Evolutionary conservation across 768 basidiomycete species (phyloP).

Genomic region (Lactarius indigo): DNA sequence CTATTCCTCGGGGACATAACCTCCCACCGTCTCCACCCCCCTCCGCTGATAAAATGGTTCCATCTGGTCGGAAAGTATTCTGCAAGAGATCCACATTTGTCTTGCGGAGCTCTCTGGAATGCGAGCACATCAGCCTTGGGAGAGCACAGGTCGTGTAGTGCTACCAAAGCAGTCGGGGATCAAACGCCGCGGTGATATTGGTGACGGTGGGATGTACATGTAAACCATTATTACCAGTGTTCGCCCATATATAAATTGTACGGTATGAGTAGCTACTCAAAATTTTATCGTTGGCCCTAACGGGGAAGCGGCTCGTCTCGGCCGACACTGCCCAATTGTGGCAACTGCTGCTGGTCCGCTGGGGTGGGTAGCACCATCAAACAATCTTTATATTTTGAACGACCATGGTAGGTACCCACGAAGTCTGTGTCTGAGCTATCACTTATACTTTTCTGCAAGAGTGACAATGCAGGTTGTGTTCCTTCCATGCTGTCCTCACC

Average conservation of each 20-base stretch:
- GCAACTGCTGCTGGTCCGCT: neutral
- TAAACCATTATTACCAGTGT: conserved; percentile 9
- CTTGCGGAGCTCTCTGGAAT: conserved; percentile 7
- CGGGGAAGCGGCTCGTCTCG: neutral
- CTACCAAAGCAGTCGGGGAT: conserved; percentile 2
- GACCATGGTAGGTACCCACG: conserved; percentile 15
- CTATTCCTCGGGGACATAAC: conserved; percentile 8
- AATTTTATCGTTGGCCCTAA: neutral
- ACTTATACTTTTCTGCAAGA: conserved; percentile 31
- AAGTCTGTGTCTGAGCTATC: neutral
- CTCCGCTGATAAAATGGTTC: neutral
- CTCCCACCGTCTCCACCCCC: neutral
- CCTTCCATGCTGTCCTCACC: neutral
- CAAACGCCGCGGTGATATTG: conserved; percentile 17
- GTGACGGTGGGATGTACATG: conserved; percentile 29
- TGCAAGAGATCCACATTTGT: conserved; percentile 18
- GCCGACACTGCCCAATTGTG: neutral
- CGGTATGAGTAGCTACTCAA: neutral
- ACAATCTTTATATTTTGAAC: neutral
- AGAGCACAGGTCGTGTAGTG: neutral
- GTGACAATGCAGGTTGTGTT: conserved; percentile 49
- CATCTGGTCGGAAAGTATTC: conserved; percentile 14
- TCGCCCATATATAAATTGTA: neutral
- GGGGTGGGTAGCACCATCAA: neutral
- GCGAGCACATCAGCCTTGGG: conserved; percentile 4